phyloP scores from a whole-genome alignment of 2,329 filamentous ascomycete species.

The Alternaria gaisen region DNA sequence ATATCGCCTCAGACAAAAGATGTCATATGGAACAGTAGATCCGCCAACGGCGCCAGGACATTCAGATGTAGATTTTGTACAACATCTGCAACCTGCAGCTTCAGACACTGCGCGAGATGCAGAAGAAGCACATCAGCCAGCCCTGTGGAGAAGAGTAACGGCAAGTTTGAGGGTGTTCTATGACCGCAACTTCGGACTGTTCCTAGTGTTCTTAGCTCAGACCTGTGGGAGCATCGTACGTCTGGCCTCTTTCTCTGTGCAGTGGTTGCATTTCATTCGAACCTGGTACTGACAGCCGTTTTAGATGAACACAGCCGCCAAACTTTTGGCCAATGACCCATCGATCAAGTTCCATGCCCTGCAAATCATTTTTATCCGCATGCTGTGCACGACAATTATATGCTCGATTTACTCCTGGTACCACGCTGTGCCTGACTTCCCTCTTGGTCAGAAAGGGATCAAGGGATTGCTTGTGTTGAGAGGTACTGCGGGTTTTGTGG shows the following conservation, averaged over 20 bases:
- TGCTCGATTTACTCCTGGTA: conserved; percentile 77
- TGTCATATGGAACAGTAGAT: conserved; percentile 25
- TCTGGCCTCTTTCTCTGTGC: background rate
- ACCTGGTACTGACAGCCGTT: background rate
- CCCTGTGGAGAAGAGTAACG: conserved; percentile 3
- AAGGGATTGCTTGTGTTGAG: conserved; percentile 30
- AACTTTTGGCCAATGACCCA: conserved; percentile 36
- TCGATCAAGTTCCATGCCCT: conserved; percentile 39
- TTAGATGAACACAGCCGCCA: conserved; percentile 39
- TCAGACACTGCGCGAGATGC: conserved; percentile 6
- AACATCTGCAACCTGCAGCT: conserved; percentile 5
- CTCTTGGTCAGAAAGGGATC: conserved; percentile 31
- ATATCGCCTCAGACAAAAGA: conserved; percentile 5
- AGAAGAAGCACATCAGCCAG: conserved; percentile 7
- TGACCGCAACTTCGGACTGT: conserved; percentile 34
- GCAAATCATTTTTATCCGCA: conserved; percentile 77
- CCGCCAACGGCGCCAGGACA: conserved; percentile 6
- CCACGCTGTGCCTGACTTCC: conserved; percentile 52
- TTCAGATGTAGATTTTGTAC: conserved; percentile 1
- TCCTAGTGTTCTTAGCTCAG: conserved; percentile 37
- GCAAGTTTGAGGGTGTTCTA: conserved; percentile 27
- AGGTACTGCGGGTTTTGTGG: conserved; percentile 37
- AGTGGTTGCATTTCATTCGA: background rate
- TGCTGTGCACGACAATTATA: conserved; percentile 73
- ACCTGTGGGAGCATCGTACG: conserved; percentile 51